A percentile compares a stretch with the other conserved stretches of the same genome.
phyloP scores from a whole-genome alignment of 1,284 basidiomycete genomes.

The Tilletia horrida region DNA sequence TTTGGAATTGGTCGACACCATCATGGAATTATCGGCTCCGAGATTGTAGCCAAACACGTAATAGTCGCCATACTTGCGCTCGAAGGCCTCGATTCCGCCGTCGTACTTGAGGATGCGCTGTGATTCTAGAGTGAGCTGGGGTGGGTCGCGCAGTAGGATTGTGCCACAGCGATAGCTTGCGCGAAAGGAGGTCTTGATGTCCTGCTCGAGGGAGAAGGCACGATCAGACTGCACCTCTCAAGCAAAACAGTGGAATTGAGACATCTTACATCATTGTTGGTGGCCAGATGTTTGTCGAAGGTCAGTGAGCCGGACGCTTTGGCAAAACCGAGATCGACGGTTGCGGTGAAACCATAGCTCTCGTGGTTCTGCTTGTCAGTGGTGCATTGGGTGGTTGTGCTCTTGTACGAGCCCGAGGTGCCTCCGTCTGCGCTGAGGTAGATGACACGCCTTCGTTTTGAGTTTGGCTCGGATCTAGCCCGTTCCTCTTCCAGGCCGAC shows the following conservation, averaged over 20 bases:
- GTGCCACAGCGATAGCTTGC: conserved; percentile 18
- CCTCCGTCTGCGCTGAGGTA: conserved; percentile 19
- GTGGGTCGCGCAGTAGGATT: conserved; percentile 7
- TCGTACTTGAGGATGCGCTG: conserved; percentile 13
- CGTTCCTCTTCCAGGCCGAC: not conserved
- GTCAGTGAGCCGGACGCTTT: conserved; percentile 9
- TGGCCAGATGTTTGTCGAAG: conserved; percentile 8
- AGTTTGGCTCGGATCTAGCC: too few relatives aligned
- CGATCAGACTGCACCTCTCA: too few relatives aligned
- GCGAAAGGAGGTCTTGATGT: conserved; percentile 19
- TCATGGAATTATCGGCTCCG: conserved; percentile 16
- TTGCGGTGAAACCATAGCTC: conserved; percentile 10
- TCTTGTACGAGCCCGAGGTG: conserved; percentile 13
- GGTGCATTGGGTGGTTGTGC: conserved; percentile 14
- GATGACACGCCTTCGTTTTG: not conserved
- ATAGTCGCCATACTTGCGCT: conserved; percentile 16
- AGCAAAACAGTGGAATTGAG: too few relatives aligned
- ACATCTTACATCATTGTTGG: conserved; percentile 17
- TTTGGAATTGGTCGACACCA: conserved; percentile 14
- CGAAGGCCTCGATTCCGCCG: conserved; percentile 11
- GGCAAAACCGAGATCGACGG: conserved; percentile 17
- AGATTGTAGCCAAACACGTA: conserved; percentile 18
- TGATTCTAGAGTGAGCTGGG: conserved; percentile 5
- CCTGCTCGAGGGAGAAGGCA: not conserved
- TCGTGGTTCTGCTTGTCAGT: conserved; percentile 15